These are phyloP conservation scores for Persicaria tinctoria DNA, from an alignment of 148 eudicot genomes.

Conservation along the genomic window DNA sequence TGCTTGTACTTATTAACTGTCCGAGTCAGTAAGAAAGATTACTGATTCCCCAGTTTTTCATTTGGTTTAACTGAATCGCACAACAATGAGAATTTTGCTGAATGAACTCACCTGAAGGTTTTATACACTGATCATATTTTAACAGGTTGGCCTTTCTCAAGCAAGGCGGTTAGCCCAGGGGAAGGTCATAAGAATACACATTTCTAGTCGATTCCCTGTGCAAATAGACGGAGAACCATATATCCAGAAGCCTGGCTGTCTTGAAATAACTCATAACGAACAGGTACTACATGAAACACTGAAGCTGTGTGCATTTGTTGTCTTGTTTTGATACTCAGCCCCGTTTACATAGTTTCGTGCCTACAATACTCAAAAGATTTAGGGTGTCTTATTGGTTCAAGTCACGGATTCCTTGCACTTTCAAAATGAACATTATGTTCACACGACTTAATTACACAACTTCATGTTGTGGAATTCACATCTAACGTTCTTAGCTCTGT, in stretches of 20 bases:
- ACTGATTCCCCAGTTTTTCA: background rate
- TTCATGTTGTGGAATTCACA: background rate
- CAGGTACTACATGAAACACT: conserved; percentile 36
- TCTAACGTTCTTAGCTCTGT: background rate
- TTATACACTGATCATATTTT: background rate
- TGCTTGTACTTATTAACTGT: background rate
- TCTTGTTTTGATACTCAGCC: too few species aligned
- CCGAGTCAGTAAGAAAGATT: background rate
- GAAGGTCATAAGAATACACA: conserved; percentile 43
- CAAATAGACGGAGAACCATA: conserved; percentile 88
- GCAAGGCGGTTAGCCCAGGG: conserved; percentile 85
- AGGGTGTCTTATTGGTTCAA: too few species aligned
- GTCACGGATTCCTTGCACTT: too few species aligned
- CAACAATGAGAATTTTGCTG: too few species aligned
- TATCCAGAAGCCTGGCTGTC: conserved; percentile 75
- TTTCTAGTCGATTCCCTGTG: conserved; percentile 66
- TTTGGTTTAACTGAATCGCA: background rate
- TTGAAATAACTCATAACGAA: conserved; percentile 65
- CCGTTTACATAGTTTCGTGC: too few species aligned
- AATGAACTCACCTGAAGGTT: background rate
- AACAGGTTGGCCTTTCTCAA: conserved; percentile 84
- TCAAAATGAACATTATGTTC: too few species aligned
- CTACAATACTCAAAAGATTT: too few species aligned
- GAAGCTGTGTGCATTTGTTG: background rate
- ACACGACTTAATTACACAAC: too few species aligned